Base-by-base conservation (phyloP, 202 grass and related monocot species). In the Zizania palustris region DNA sequence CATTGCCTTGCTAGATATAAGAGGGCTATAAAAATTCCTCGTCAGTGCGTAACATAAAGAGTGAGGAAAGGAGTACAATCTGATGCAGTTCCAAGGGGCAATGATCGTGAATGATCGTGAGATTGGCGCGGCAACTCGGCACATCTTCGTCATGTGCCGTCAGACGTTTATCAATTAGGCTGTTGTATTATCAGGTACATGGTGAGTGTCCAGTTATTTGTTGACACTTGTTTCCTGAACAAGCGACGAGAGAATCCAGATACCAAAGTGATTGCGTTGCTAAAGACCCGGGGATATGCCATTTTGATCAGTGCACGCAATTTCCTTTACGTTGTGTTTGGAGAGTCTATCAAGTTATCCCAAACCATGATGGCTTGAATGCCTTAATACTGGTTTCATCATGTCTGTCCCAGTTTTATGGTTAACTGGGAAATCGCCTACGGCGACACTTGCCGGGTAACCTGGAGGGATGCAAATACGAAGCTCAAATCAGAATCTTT, bases 251-350 rank as follows among this genome's bases (percentile, higher is more conserved):
- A 59, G 60, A 65, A 73, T 80, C 72, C 62, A 44, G 50, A 85
- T 67, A 74, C 78, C 62, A 37, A 42, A 85, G 20, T 80, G 65
- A 46, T 82, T 75, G 65, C 72, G 75, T 63, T 60, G 21, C 16
- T 13, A 67, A 78, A 71, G 71, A 6, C 50, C 16, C 46, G 22
- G 53, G 56, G 64, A 81, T 43, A 3, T 64, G 77, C 35, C 71
- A 56, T 82, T 86, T 86, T 76, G 70, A 63, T 81, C 33, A 13
- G 38, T 69, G 7, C 36, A 63, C 5, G 11, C 13, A 38, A 54
- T 21, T 18, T 11, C 28, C 50, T 4, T 63, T 45, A 5, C 21
- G n/a, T 45, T 6, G n/a, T 70, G 36, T 46, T 13, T 33, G 11
- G 18, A 2, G 77, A 63, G 56, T 43, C 60, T 56, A 35, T 63